A percentile compares a stretch with the other conserved stretches of the same genome.
Conservation (phyloP, 345 rosid species). For the Pistacia integerrima region DNA sequence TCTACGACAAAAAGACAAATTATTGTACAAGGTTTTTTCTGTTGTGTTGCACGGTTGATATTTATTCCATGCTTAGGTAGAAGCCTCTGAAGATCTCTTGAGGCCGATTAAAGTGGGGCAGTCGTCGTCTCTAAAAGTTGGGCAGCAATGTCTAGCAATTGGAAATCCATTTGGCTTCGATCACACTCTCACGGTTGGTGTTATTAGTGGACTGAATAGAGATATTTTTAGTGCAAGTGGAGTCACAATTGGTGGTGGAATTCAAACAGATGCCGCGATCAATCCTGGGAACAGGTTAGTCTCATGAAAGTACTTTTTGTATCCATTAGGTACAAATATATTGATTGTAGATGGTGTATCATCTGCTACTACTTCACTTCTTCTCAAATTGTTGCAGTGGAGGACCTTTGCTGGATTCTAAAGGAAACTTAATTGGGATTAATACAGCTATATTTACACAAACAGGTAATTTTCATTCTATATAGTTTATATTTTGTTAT, state of each 20-base stretch:
- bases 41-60: neutral
- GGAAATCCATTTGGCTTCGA: constrained; percentile 98
- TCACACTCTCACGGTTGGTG: constrained; percentile 94
- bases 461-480: constrained; percentile 53
- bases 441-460: constrained; percentile 93
- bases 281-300: constrained; percentile 95
- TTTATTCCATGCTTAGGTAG: constrained; percentile 55
- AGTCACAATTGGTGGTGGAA: constrained; percentile 90
- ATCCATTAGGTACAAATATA: neutral
- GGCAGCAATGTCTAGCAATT: constrained; percentile 93
- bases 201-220: constrained; percentile 87
- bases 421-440: constrained; percentile 88
- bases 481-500: neutral
- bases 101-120: constrained; percentile 78
- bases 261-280: constrained; percentile 99
- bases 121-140: constrained; percentile 79
- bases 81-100: constrained; percentile 73
- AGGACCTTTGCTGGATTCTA: constrained; percentile 91
- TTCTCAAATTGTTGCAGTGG: constrained; percentile 55
- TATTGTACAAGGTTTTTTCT: too few relatives aligned
- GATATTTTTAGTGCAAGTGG: constrained; percentile 93
- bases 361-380: neutral
- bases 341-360: neutral
- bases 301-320: neutral
- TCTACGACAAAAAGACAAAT: neutral